Conservation (phyloP, 1,284 basidiomycete species). For the Cerrena zonata region DNA sequence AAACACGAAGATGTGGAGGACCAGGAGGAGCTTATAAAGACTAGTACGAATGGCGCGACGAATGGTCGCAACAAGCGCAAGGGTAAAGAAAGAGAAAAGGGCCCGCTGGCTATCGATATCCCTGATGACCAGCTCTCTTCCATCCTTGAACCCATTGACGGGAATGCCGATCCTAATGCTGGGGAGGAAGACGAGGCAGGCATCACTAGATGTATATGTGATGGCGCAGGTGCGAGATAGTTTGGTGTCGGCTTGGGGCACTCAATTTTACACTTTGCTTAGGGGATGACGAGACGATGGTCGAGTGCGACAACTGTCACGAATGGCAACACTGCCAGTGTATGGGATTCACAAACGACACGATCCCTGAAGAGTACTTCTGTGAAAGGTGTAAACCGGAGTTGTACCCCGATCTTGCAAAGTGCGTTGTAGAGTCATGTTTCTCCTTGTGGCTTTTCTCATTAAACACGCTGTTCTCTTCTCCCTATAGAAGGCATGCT, state of each 20-base stretch:
- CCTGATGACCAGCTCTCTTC: slow-evolving; percentile 26
- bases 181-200: slow-evolving; percentile 74
- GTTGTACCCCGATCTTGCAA: slow-evolving; percentile 72
- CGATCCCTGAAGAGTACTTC: slow-evolving; percentile 79
- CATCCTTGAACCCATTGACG: slow-evolving; percentile 27
- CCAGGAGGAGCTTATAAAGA: slow-evolving; percentile 47
- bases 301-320: slow-evolving; percentile 94
- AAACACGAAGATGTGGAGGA: slow-evolving; percentile 74
- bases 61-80: slow-evolving; percentile 49
- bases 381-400: slow-evolving; percentile 93
- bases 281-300: slow-evolving; percentile 90
- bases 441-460: slow-evolving; percentile 10
- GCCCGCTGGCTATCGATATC: slow-evolving; percentile 23
- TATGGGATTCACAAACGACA: slow-evolving; percentile 89
- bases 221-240: slow-evolving; percentile 67
- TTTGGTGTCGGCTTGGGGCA: slow-evolving; percentile 3
- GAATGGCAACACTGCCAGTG: slow-evolving; percentile 98
- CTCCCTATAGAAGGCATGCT: slow-evolving; percentile 48
- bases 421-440: slow-evolving; percentile 40
- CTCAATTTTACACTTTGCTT: neutral
- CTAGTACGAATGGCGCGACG: slow-evolving; percentile 35
- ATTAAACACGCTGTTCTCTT: slow-evolving; percentile 9
- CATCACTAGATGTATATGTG: slow-evolving; percentile 92
- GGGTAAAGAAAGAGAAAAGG: slow-evolving; percentile 53
- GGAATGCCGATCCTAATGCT: slow-evolving; percentile 19